Conservation (phyloP, 2,329 filamentous ascomycete species). For the Sphaerulina musiva region DNA sequence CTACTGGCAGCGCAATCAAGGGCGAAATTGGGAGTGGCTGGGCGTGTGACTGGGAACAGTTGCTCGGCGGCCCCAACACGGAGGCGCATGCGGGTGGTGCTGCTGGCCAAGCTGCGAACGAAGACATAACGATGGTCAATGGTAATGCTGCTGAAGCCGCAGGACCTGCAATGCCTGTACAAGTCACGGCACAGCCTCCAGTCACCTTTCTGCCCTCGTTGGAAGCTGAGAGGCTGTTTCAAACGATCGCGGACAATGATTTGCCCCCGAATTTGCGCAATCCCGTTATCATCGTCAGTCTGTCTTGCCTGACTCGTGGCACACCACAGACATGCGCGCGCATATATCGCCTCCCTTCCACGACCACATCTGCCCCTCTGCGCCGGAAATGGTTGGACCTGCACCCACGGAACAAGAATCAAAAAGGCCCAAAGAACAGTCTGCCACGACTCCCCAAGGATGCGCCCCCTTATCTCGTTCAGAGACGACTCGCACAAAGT, state of each 20-base stretch:
- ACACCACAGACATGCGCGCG: constrained; percentile 65
- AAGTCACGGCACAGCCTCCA: background rate
- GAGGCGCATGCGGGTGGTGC: background rate
- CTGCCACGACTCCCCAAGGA: constrained; percentile 29
- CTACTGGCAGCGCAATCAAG: constrained; percentile 65
- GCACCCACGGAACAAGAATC: constrained; percentile 31
- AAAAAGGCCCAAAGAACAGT: constrained; percentile 23
- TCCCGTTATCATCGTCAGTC: constrained; percentile 54
- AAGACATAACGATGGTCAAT: background rate
- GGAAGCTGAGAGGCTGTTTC: background rate
- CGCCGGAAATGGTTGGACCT: constrained; percentile 66
- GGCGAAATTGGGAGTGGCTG: constrained; percentile 79
- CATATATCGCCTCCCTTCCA: constrained; percentile 74
- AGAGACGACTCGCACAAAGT: constrained; percentile 37
- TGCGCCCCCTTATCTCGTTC: constrained; percentile 42
- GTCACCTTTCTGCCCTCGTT: constrained; percentile 4
- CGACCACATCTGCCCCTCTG: constrained; percentile 39
- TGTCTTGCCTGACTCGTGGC: constrained; percentile 65
- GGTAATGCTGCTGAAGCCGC: background rate
- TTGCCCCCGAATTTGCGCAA: constrained; percentile 26
- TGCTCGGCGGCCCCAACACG: constrained; percentile 43
- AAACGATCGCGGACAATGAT: background rate
- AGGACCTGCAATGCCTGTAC: background rate
- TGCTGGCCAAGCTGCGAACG: background rate
- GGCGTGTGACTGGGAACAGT: constrained; percentile 72